Evolutionary conservation across 2,329 filamentous ascomycete genomes (phyloP), one percentile per base, ranked within the genome.

Genomic region (Xylariomycetidae sp.): DNA sequence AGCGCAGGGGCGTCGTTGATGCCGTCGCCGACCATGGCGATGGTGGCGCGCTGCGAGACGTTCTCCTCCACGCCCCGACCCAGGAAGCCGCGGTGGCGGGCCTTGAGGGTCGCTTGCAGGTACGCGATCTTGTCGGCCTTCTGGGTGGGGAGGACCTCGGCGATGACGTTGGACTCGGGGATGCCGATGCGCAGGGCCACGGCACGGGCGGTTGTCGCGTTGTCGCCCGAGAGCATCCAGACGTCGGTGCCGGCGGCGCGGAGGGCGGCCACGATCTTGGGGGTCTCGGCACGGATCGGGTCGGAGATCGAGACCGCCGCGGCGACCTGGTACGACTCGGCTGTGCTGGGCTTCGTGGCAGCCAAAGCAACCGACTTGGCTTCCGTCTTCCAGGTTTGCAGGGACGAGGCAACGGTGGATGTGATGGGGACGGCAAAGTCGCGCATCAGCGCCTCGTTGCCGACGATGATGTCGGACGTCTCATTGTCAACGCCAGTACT

Each of bases 181-280:
- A 95, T 95, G 15, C 85, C 85, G 13, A 95, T 69, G 49, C 76
- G 76, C 2, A 69, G 63, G 1, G 84, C 89, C 3, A 95, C 85
- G 0, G 87, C 86, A 14, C 72, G 68, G 2, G 89, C 89, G 1
- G 89, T 95, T n/a, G 68, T 79, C n/a, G 68, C 64, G 52, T 95
- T 95, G 64, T 95, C 89, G 19, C 89, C 89, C 0, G 87, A 93
- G 23, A 95, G 79, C 86, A 95, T 93, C 78, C 82, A 95, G 4
- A 94, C 83, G 19, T 79, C 74, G 29, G 84, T 79, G 14, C 82
- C 78, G 12, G 74, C 73, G 4, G 70, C 59, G 26, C 75, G 72
- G 1, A 95, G 74, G 2, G 78, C 68, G 6, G 62, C 58, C 37
- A 94, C 72, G 13, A 90, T 77, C 6, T 64, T 52, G 1, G 63